Percentiles rank a stretch among this genome's conserved stretches.
Evolutionary conservation across 2,329 filamentous ascomycete genomes (phyloP).

Genomic region (Ascochyta koolunga): DNA sequence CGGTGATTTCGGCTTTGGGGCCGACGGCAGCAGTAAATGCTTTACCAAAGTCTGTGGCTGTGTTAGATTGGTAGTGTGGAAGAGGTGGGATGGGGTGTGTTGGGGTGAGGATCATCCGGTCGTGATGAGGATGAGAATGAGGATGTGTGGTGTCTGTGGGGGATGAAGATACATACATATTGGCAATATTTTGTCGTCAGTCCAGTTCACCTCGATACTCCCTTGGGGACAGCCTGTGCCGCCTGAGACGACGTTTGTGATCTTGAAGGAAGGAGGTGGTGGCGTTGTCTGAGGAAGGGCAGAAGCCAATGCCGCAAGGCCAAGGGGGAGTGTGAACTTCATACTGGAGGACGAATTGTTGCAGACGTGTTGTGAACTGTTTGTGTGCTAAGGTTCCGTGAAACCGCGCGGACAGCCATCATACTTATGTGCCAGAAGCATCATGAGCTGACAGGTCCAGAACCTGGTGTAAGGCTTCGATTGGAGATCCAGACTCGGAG

Average conservation of each 20-base stretch:
- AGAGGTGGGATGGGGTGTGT: not conserved
- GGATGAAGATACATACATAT: slow-evolving; percentile 31
- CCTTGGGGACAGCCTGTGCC: slow-evolving; percentile 46
- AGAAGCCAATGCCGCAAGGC: not conserved
- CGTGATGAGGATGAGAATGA: too few species aligned
- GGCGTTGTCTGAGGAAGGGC: slow-evolving; percentile 9
- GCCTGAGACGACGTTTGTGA: slow-evolving; percentile 38
- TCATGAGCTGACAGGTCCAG: not conserved
- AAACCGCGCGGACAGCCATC: not conserved
- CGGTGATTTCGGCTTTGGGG: slow-evolving; percentile 23
- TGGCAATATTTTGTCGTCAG: slow-evolving; percentile 37
- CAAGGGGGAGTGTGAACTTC: not conserved
- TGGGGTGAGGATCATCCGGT: not conserved
- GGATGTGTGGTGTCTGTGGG: not conserved
- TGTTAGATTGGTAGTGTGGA: not conserved
- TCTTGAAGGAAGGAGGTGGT: slow-evolving; percentile 39
- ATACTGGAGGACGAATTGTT: not conserved
- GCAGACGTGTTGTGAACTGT: not conserved
- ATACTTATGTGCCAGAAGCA: not conserved
- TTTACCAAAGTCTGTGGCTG: slow-evolving; percentile 33
- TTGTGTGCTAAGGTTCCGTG: not conserved
- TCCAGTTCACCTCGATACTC: slow-evolving; percentile 43
- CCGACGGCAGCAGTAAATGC: slow-evolving; percentile 43
- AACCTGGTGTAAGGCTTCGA: not conserved
- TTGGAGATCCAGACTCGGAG: not conserved